These are phyloP conservation scores for Aspergillus felis DNA, from an alignment of 2,329 filamentous ascomycete genomes.

Conservation along the genomic window DNA sequence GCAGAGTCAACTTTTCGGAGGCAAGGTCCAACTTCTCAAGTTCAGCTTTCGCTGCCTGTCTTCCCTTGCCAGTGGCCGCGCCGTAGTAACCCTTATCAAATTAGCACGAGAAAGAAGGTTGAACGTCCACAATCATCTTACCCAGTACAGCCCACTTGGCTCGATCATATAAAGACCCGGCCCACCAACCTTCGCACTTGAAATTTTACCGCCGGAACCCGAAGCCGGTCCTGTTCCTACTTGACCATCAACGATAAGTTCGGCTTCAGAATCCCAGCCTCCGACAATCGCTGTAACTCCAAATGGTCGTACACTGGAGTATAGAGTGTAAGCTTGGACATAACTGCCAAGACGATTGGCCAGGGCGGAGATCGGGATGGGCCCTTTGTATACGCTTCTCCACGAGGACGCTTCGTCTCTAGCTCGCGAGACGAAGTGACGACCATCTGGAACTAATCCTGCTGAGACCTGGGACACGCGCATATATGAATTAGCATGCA, in stretches of 20 bases:
- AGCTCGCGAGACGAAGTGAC: constrained; percentile 90
- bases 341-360: constrained; percentile 93
- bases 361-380: constrained; percentile 83
- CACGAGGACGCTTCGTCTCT: constrained; percentile 89
- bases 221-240: constrained; percentile 75
- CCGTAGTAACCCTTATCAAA: constrained; percentile 78
- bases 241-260: constrained; percentile 82
- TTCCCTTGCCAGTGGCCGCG: constrained; percentile 92
- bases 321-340: constrained; percentile 95
- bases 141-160: constrained; percentile 93
- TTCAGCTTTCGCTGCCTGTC: constrained; percentile 95
- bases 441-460: constrained; percentile 88
- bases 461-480: constrained; percentile 68
- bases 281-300: constrained; percentile 92
- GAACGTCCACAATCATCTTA: constrained; percentile 27
- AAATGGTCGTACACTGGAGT: constrained; percentile 93
- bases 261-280: constrained; percentile 86
- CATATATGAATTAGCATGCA: constrained; percentile 3
- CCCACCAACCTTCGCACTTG: constrained; percentile 74
- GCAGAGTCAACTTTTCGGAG: constrained; percentile 69
- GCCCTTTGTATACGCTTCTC: constrained; percentile 90
- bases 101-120: constrained; percentile 17
- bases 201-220: constrained; percentile 79
- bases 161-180: constrained; percentile 99
- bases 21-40: constrained; percentile 93